Conservation (phyloP, 257 asterid genomes). For the Gentiana macrophylla region DNA sequence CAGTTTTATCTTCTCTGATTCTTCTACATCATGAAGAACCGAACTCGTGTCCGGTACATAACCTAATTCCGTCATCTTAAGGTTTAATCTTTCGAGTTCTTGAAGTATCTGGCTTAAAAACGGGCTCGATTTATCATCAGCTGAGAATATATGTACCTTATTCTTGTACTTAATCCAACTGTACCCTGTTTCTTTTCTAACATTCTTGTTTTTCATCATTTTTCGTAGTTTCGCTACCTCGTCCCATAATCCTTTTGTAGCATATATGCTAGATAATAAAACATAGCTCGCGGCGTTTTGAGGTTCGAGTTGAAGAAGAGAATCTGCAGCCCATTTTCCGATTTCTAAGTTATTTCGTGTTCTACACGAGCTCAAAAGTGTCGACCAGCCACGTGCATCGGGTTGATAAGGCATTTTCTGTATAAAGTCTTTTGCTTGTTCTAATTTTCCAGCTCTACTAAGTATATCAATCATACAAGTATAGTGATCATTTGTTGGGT, state of each 20-base stretch:
- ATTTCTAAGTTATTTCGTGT: constrained; percentile 26
- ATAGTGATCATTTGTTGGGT: constrained; percentile 44
- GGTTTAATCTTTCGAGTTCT: constrained; percentile 37
- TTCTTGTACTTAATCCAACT: constrained; percentile 47
- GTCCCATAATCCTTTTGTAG: constrained; percentile 33
- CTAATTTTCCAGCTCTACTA: constrained; percentile 70
- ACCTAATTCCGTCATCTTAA: constrained; percentile 37
- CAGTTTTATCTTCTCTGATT: constrained; percentile 25
- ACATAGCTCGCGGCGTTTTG: constrained; percentile 34
- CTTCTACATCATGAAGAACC: constrained; percentile 32
- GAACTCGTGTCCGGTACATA: constrained; percentile 31
- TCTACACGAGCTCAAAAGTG: constrained; percentile 40
- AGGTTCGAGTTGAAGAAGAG: constrained; percentile 28
- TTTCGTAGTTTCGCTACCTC: constrained; percentile 34
- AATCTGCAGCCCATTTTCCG: constrained; percentile 40
- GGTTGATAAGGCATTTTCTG: constrained; percentile 60
- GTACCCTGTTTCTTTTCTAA: constrained; percentile 33
- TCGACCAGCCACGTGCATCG: constrained; percentile 35
- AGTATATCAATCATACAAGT: constrained; percentile 62
- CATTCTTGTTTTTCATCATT: constrained; percentile 37
- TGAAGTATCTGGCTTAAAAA: constrained; percentile 27
- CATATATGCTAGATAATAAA: constrained; percentile 31
- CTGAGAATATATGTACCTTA: constrained; percentile 32
- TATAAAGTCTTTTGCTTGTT: constrained; percentile 67
- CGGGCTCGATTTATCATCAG: constrained; percentile 39